phyloP scores from a whole-genome alignment of 345 rosid genomes.

The Gossypium bickii region DNA sequence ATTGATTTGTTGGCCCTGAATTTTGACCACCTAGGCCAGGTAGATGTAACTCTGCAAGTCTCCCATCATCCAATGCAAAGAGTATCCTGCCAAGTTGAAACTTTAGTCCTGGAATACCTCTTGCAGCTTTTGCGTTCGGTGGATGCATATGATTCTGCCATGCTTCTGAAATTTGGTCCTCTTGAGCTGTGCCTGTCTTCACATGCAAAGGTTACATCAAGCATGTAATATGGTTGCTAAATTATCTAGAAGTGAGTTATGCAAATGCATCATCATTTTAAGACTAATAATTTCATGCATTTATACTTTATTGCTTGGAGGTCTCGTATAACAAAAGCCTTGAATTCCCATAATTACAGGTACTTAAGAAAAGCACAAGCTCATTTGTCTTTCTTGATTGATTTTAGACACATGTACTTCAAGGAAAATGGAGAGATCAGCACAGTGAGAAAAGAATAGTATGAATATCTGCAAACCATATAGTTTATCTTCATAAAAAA shows the following conservation, averaged over 20 bases:
- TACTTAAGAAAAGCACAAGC: not conserved
- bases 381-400: not conserved
- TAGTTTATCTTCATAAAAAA: not conserved
- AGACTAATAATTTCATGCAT: not conserved
- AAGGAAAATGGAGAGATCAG: too few species aligned
- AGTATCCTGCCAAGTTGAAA: conserved; percentile 51
- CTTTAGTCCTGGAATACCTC: conserved; percentile 48
- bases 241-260: not conserved
- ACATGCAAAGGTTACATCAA: conserved; percentile 5
- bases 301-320: not conserved
- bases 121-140: conserved; percentile 44
- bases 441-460: too few species aligned
- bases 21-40: conserved; percentile 59
- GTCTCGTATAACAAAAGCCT: not conserved
- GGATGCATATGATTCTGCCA: conserved; percentile 62
- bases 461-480: not conserved
- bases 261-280: not conserved
- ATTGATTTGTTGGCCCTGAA: conserved; percentile 41
- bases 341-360: not conserved
- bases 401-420: not conserved
- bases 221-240: not conserved
- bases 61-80: conserved; percentile 63
- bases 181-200: conserved; percentile 36
- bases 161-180: conserved; percentile 32
- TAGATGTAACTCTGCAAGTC: conserved; percentile 58